Evolutionary conservation across 2,329 filamentous ascomycete species (phyloP).

Genomic region (Penicillium digitatum): DNA sequence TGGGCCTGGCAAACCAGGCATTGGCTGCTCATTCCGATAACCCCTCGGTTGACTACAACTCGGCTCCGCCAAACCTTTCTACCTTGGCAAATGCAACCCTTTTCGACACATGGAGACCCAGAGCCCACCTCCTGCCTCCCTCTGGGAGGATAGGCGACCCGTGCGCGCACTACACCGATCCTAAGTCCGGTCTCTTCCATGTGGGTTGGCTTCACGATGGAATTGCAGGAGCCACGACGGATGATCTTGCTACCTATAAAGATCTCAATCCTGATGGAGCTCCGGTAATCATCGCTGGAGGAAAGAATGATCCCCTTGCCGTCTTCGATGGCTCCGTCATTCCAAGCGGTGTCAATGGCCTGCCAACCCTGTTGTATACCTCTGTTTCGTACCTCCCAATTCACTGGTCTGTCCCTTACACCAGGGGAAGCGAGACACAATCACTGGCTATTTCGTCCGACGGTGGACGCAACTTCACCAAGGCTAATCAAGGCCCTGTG

Average conservation of each 20-base stretch:
- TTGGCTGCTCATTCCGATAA: neutral
- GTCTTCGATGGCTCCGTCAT: constrained; percentile 21
- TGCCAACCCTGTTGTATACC: constrained; percentile 48
- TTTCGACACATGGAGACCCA: constrained; percentile 20
- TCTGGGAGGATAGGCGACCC: constrained; percentile 19
- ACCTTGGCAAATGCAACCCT: constrained; percentile 14
- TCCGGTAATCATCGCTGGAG: constrained; percentile 13
- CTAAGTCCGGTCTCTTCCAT: constrained; percentile 18
- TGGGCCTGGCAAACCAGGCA: neutral
- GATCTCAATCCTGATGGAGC: constrained; percentile 14
- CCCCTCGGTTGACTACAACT: constrained; percentile 5
- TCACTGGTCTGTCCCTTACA: constrained; percentile 45
- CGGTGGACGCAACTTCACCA: constrained; percentile 47
- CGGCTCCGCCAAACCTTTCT: constrained; percentile 15
- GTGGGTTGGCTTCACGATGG: constrained; percentile 19
- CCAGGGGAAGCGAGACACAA: constrained; percentile 46
- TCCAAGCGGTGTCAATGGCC: constrained; percentile 35
- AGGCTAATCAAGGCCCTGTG: constrained; percentile 47
- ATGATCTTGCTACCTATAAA: constrained; percentile 15
- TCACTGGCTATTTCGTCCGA: constrained; percentile 45
- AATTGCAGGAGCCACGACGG: constrained; percentile 15
- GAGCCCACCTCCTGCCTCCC: constrained; percentile 16
- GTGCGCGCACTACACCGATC: constrained; percentile 18
- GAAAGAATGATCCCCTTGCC: constrained; percentile 16
- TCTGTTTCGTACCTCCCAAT: constrained; percentile 46